Base-by-base conservation (phyloP, 352 stramenopile species). In the Globisporangium spiculum region DNA sequence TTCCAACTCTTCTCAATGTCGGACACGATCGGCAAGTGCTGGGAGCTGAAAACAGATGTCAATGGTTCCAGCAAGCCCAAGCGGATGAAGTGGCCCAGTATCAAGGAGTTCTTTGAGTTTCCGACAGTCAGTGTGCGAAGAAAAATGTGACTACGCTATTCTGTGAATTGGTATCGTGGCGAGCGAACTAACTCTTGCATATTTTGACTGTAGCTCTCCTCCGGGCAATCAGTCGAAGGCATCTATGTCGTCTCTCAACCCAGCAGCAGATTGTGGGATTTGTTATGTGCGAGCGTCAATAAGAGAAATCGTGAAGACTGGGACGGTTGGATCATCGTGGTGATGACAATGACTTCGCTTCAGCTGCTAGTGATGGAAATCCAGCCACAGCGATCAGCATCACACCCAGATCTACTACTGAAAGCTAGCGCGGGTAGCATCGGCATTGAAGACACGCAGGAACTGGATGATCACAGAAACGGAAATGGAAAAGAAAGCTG, bases 31-130 rank as follows among this genome's bases (percentile, higher is more conserved):
- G 80, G 58, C 60, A 72, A 72, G 26, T 59, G 59, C 30, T 85
- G 77, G 77, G 22, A 44, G 5, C 22, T 84, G 20, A 63, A 65
- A 41, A 36, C 54, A 30, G 32, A 41, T 4, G 16, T 7, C 22
- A 8, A 1, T 24, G 16, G 48, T n/a, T 46, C n/a, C 50, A 16
- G 14, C 27, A 30, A 46, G 18, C n/a, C 9, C 32, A 50, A 65
- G 14, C 57, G 69, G 26, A 24, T 81, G 27, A 50, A 66, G 38
- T 86, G 77, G 77, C 77, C 79, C 24, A 80, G 73, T 9, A 65
- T 86, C 59, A 78, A 76, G 59, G 75, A 80, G 26, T 84, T 71
- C 27, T 78, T 84, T 26, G 75, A 73, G 9, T 73, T 73, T 32
- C 66, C 67, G 3, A 44, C 46, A 5, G 56, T 75, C 53, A 27